Evolutionary conservation across 2,329 filamentous ascomycete genomes (phyloP), one percentile per base, ranked within the genome.

Genomic region (Aspergillus aculeatus): DNA sequence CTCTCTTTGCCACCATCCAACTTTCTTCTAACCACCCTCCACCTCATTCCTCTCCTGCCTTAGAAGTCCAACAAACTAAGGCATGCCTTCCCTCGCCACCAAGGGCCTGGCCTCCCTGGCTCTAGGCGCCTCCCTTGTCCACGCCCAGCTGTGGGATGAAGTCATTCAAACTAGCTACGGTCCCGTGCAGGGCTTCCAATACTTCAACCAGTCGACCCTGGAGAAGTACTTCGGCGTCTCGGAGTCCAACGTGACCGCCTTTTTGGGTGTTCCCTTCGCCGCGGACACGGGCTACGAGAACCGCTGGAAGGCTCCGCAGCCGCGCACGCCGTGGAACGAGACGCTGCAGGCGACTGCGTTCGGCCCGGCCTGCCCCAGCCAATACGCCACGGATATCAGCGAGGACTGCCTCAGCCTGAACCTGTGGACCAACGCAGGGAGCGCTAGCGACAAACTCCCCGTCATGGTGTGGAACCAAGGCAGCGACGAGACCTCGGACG

Each of bases 381-480:
- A 53, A 2, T 29, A 35, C 24, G 44, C 49, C 10, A 60, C 59
- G 16, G 50, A 67, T 7, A 29, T 29, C 26, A 29, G 26, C 32
- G 72, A 75, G 55, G 70, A 73, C 57, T 75, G 73, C 31, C 63
- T 75, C 10, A 72, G 64, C 29, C 62, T 74, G 11, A 75, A 74
- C 29, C 60, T 74, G 21, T 72, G 69, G 70, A 71, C 67, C 29
- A 67, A 66, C 26, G 66, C 70, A 5, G 55, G 58, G 14, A 63
- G 61, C 1, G 48, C 60, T 1, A 50, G 60, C 47, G 68, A 59
- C 10, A 71, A 68, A 48, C 62, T 72, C 0, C 71, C 69, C 4
- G 69, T 72, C 9, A 66, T 73, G 51, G 61, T 72, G 10, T 73
- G 69, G 67, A 73, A 68, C 38, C 66, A 72, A 55, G 68, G 67